Conservation (phyloP, 2,329 filamentous ascomycete genomes). For the Fusarium miscanthi region DNA sequence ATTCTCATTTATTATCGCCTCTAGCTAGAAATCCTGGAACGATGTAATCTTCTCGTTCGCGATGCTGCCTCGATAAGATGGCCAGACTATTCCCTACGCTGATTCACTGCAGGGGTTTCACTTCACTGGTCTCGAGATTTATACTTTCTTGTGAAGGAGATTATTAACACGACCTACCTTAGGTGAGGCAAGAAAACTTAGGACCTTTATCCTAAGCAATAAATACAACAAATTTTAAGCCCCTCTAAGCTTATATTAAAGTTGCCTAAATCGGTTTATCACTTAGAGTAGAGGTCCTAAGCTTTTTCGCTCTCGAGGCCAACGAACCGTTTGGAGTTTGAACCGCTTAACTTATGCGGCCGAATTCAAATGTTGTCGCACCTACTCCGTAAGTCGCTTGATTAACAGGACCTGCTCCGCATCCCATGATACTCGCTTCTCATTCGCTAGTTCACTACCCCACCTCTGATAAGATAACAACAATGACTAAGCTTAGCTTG, state of each 20-base stretch:
- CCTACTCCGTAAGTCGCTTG: not conserved
- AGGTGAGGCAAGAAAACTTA: too few species aligned
- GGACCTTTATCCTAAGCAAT: too few species aligned
- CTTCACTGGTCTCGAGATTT: not conserved
- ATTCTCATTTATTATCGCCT: slow-evolving; percentile 23
- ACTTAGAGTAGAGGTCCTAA: too few species aligned
- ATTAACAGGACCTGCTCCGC: slow-evolving; percentile 1
- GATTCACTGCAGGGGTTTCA: not conserved
- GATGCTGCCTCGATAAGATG: not conserved
- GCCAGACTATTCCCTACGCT: not conserved
- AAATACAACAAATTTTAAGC: too few species aligned
- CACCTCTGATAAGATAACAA: slow-evolving; percentile 15
- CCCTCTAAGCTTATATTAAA: too few species aligned
- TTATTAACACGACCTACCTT: not conserved
- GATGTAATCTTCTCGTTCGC: not conserved
- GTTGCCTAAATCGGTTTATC: too few species aligned
- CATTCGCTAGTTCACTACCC: slow-evolving; percentile 15
- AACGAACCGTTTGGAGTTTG: not conserved
- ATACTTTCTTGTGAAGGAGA: not conserved
- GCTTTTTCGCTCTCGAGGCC: too few species aligned
- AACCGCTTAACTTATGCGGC: not conserved
- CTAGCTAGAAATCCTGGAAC: not conserved
- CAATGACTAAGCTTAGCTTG: slow-evolving; percentile 18
- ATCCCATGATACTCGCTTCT: slow-evolving; percentile 3
- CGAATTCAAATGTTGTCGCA: not conserved